Evolutionary conservation across 2,329 filamentous ascomycete species (phyloP), one percentile per base, ranked within the genome.

Genomic region (Cytospora schulzeri): DNA sequence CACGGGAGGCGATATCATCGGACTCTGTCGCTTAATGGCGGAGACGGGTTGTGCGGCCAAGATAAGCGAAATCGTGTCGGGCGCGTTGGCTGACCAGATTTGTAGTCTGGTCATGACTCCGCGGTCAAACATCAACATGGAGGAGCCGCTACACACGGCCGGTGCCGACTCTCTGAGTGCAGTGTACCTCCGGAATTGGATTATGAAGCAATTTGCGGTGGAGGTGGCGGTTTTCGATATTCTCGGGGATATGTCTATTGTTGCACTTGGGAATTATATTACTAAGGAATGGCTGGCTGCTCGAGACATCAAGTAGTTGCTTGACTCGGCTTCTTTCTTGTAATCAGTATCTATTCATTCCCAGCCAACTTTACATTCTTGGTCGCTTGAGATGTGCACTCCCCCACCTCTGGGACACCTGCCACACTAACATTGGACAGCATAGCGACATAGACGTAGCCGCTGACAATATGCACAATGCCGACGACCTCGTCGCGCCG

Each of bases 221-320:
- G 52, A 54, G 28, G 52, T 54, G 52, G 17, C 52, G 22, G 52
- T 54, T n/a, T 31, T 54, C 8, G 31, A 28, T 31, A 54, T 54
- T 19, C 28, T 54, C 8, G 31, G 31, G 31, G 28, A 54, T 28
- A 26, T 29, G 52, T n/a, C 24, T 19, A 28, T 31, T 15, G 14
- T 24, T 12, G 52, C 35, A 38, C 35, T 38, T 17, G 35, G 35
- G 3, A 38, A 17, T 17, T 38, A 5, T 5, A 38, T 38, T 14
- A 38, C 35, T 4, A 38, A 38, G 35, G 35, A 38, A 38, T 38
- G 35, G 35, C 35, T 11, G 35, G 35, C 35, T 14, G 35, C 35
- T 38, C 35, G 12, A 17, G 35, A 17, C 14, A 15, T 14, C 35
- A 38, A 17, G 14, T 38, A 38, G 35, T 38, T 38, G 3, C 35